Base-by-base conservation (phyloP, 768 basidiomycete genomes). In the Lactarius tabidus region DNA sequence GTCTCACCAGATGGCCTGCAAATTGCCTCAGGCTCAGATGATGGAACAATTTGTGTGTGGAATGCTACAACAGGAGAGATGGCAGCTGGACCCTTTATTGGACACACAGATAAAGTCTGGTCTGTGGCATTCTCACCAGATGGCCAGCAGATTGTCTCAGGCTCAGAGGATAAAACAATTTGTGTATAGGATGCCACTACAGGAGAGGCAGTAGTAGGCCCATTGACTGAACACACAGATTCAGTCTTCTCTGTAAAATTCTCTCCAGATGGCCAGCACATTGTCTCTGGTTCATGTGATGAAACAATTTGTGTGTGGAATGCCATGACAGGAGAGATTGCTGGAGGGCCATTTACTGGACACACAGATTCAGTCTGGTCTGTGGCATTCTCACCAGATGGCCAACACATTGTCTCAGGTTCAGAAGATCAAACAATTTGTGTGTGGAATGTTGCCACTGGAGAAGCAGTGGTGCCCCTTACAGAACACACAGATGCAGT, bases 391-490 rank as follows among this genome's bases (percentile, higher is more conserved):
- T 43, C 43, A 5, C 43, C 43, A n/a, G 43, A 43, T 43, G 8
- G 9, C 70, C 35, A 67, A 72, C 69, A 75, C 70, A 56, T 72
- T 70, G 67, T 23, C 0, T 53, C 62, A 26, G 62, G 29, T n/a
- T 63, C 62, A 6, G n/a, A n/a, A 6, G 62, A 63, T 41, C 14
- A 18, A n/a, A 38, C 53, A 43, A 54, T 63, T 39, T 23, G 35
- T 28, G 23, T 63, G n/a, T 63, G 62, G 62, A 31, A 63, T n/a
- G 45, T 39, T 10, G 31, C 4, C 28, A 63, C 38, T 1, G 62
- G 62, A 31, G 38, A 33, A 15, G 20, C 26, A 2, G 31, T 48
- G 41, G 52, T 31, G 20, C 20, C 45, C 23, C 23, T 26, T 48
- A 26, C 45, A 23, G 45, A 23, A 23, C 45, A 48, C 45, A 23